Base-by-base conservation (phyloP, 306 rosid species). In the Pterocarpus santalinus region DNA sequence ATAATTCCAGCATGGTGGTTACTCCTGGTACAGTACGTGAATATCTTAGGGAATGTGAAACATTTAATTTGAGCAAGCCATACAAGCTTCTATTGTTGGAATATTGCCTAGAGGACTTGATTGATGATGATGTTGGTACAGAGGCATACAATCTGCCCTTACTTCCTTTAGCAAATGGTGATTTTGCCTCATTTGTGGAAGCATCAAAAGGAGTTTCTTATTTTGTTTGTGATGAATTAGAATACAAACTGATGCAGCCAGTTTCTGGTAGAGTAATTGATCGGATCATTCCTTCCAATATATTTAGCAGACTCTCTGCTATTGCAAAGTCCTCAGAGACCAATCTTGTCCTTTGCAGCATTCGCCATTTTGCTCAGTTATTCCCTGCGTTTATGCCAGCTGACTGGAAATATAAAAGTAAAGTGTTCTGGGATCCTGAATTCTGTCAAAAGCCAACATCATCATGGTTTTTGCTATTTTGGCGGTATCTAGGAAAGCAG, bases 131-230 rank as follows among this genome's bases (percentile, higher is more conserved):
- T 82, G 97, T 91, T 85, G 91, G 92, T 82, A 79, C 83, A 69
- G 92, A 89, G 85, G 94, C 91, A 39, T 83, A 77, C 78, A 84
- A 88, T 79, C 82, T 95, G 68, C 94, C 97, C 72, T 86, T 95
- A 76, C 89, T 95, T 87, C 99, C 99, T 57, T 73, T 95, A 88
- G 97, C 97, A 70, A 91, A 91, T 88, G 99, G 99, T 38, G 90
- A 79, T 80, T 93, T 90, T 77, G 97, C 95, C 65, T 79, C 85
- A 15, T 82, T 95, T 79, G 83, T 83, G 32, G 91, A 88, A 84
- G 90, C 92, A 79, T 83, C 90, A 13, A 88, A 85, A 79, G 97
- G 92, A 85, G 73, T 85, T 78, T 88, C 92, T 65, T 91, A 90
- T 81, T 93, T 95, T 83, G 79, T 95, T 49, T 95, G 99, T 80